Base-by-base conservation (phyloP, 2,329 filamentous ascomycete genomes). In the Geoglossum cookeanum region DNA sequence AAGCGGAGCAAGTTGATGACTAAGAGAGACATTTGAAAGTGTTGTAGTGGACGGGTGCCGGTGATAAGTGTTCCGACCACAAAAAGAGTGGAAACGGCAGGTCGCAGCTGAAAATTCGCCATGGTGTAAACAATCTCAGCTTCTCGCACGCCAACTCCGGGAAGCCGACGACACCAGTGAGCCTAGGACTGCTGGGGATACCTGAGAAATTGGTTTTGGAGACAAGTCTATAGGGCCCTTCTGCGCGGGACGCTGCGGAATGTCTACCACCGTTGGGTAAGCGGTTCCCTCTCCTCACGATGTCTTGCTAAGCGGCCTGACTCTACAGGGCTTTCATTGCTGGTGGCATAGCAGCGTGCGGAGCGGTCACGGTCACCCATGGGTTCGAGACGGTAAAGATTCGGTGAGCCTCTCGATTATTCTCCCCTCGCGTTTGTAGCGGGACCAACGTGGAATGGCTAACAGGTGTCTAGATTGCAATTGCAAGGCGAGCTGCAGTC, bases 351-450 rank as follows among this genome's bases (percentile, higher is more conserved):
- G 92, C 92, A 68, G 92, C 92, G 62, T 97, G 91, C 73, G 92
- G 92, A 67, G 92, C 92, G 62, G 92, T 98, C 58, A 97, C 91
- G 45, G 90, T 94, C 62, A 97, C 92, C 55, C 92, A 98, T 72
- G 90, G 90, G 58, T 97, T 97, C 74, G 92, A 98, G 73, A 97
- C 91, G 11, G 89, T 98, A 69, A 98, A 98, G 79, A 97, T 97
- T 68, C 86, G 90, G 85, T 90, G 75, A 68, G 76, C 67, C 60
- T 55, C 55, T 22, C 17, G 7, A 22, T 17, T 57, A 44, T 44
- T 56, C 44, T 53, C 13, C 3, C 17, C 29, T 37, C 33, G 33
- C 6, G 11, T 35, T 35, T 35, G 33, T 11, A 15, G 11, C 3
- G 39, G 4, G 39, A 15, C 39, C 11, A 15, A 4, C 7, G 39